Evolutionary conservation across 306 rosid species (phyloP), one percentile per base, ranked within the genome.

Genomic region (Quercus berberidifolia): DNA sequence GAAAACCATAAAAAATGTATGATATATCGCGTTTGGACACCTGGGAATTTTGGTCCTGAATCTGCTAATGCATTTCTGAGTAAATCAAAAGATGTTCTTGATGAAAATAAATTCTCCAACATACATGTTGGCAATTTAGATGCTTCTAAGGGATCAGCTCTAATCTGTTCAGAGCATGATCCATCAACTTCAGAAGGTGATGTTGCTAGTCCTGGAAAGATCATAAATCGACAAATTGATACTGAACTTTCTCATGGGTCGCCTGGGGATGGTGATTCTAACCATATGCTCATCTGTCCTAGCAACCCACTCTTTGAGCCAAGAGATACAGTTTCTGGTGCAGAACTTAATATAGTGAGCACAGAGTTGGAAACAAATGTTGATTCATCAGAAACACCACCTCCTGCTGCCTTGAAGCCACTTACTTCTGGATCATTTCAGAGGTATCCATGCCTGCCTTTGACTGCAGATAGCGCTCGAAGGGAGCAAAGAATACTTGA

Each of bases 401-500:
- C 86, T 79, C 80, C 84, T 30, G 75, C 77, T 77, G 71, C 58
- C 79, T 79, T 76, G 72, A 88, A 82, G 71, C 65, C 87, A 67
- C 74, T 69, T 55, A 68, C 52, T 77, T 64, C 86, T 74, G 86
- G 81, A 78, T 80, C 91, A 69, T 43, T 57, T 81, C 87, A 79
- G 77, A 85, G 88, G 85, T 76, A 78, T 85, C 86, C 88, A 55
- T 82, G 85, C 81, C 57, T 82, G 67, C 74, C 90, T 77, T 85
- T 86, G 70, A 85, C 91, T 1, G 76, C 74, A 75, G 91, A 89
- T 70, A 76, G 81, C 74, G 70, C 83, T 64, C 79, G 88, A 86
- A 91, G 97, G 87, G 96, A 93, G 81, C 91, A 88, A 83, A 89
- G 75, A 83, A 90, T 91, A 85, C 90, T 95, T 64, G 92, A 92